Evolutionary conservation across 805 yeast genomes (phyloP).

Genomic region (Wickerhamomyces xylosicus): DNA sequence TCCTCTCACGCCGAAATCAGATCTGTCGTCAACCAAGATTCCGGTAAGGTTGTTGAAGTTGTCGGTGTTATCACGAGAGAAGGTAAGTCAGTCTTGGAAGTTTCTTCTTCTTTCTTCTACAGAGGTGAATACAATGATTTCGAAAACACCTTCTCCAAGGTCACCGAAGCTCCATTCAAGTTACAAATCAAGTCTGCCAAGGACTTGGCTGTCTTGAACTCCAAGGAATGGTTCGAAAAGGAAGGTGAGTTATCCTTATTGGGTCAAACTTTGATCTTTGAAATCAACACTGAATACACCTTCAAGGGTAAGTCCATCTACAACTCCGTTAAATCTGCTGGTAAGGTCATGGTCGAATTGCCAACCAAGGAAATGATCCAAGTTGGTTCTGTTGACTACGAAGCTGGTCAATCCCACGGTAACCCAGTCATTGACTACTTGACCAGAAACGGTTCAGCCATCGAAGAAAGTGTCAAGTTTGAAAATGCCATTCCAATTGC

Average conservation of each 20-base stretch:
- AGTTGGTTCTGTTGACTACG: conserved; percentile 76
- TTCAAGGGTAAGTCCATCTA: conserved; percentile 70
- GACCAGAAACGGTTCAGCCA: conserved; percentile 81
- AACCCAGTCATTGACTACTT: conserved; percentile 96
- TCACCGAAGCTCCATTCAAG: conserved; percentile 79
- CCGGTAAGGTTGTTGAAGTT: conserved; percentile 94
- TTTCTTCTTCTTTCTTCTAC: conserved; percentile 90
- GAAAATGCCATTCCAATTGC: conserved; percentile 86
- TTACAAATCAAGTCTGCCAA: conserved; percentile 61
- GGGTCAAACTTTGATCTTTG: conserved; percentile 75
- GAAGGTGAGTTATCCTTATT: conserved; percentile 62
- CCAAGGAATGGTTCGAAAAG: conserved; percentile 97
- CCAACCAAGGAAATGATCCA: conserved; percentile 85
- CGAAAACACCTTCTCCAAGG: conserved; percentile 86
- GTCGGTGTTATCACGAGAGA: conserved; percentile 79
- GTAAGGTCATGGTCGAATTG: conserved; percentile 78
- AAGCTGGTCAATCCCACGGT: conserved; percentile 89
- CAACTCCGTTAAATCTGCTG: conserved; percentile 73
- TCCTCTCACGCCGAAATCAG: conserved; percentile 74
- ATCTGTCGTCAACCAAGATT: conserved; percentile 82
- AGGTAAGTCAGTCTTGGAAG: conserved; percentile 80
- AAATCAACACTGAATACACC: conserved; percentile 76
- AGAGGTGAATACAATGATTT: conserved; percentile 86
- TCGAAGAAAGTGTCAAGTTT: conserved; percentile 87
- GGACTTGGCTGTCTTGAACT: conserved; percentile 86